These are phyloP conservation scores for Flaveria sonorensis DNA, from an alignment of 129 eudicot genomes.

Conservation along the genomic window DNA sequence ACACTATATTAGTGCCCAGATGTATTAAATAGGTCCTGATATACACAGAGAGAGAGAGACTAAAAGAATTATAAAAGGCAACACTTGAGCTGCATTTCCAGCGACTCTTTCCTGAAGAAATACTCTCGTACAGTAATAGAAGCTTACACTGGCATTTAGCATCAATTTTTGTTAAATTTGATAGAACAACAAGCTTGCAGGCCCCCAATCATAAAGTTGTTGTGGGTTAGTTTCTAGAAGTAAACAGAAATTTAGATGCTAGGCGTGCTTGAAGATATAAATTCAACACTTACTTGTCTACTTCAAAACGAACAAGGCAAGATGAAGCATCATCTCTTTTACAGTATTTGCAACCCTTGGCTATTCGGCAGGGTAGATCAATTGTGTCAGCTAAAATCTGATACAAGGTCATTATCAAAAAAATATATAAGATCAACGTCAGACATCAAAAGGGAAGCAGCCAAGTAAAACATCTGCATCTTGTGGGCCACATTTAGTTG, in stretches of 20 bases:
- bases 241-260: background rate
- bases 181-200: background rate
- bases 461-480: background rate
- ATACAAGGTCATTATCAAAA: constrained; percentile 9
- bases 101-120: background rate
- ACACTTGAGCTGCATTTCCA: background rate
- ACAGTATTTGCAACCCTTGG: constrained; percentile 85
- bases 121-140: background rate
- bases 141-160: constrained; percentile 1
- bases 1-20: background rate
- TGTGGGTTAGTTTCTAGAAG: background rate
- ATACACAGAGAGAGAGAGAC: background rate
- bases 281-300: constrained; percentile 49
- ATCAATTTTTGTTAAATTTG: background rate
- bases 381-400: constrained; percentile 80
- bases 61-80: background rate
- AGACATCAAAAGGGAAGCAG: constrained; percentile 6
- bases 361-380: constrained; percentile 88
- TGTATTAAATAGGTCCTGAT: background rate
- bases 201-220: background rate
- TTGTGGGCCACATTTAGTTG: constrained; percentile 22
- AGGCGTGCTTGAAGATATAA: constrained; percentile 8
- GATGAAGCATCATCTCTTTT: constrained; percentile 68
- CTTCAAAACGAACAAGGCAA: constrained; percentile 78
- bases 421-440: constrained; percentile 6